Evolutionary conservation across 345 rosid species (phyloP), one percentile per base, ranked within the genome.

Genomic region (Streptanthus diversifolius): DNA sequence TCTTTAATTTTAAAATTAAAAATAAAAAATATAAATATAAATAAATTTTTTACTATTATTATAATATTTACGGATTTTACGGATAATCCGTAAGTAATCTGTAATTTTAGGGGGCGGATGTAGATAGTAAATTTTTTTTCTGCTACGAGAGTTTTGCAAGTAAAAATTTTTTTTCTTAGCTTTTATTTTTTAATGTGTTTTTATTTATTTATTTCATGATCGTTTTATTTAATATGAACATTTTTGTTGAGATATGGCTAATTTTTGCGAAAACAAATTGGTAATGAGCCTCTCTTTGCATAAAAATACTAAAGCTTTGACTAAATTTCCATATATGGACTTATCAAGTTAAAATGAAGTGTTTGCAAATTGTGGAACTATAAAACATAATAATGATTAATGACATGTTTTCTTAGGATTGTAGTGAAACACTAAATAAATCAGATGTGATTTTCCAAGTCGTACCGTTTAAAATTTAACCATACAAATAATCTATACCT

Each of bases 161-260:
- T n/a, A n/a, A n/a, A n/a, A n/a, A n/a, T n/a, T n/a, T n/a, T 43
- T 70, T 63, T 54, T 72, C 37, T 11, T 72, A 21, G 8, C 40
- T 52, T 63, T 32, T 32, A 1, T 52, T 62, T 52, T 63, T 32
- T 32, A 1, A 63, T 62, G 5, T 3, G 12, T 22, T 51, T 51
- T 71, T 59, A 30, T 13, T 36, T 58, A 15, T 70, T 24, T 59
- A 35, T 47, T 47, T 35, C 29, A 36, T 18, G 19, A 11, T n/a
- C 21, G 8, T 33, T 58, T 32, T 49, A 19, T 18, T 18, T 9
- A 41, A 43, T 33, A 17, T 70, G 8, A 15, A n/a, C 10, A n/a
- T 32, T 52, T 4, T 15, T 54, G 3, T 7, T n/a, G 24, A 32
- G 22, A 33, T 33, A 52, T n/a, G n/a, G n/a, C n/a, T n/a, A n/a